Conservation (phyloP, 305 asterid species). For the Stenogyne calaminthoides region DNA sequence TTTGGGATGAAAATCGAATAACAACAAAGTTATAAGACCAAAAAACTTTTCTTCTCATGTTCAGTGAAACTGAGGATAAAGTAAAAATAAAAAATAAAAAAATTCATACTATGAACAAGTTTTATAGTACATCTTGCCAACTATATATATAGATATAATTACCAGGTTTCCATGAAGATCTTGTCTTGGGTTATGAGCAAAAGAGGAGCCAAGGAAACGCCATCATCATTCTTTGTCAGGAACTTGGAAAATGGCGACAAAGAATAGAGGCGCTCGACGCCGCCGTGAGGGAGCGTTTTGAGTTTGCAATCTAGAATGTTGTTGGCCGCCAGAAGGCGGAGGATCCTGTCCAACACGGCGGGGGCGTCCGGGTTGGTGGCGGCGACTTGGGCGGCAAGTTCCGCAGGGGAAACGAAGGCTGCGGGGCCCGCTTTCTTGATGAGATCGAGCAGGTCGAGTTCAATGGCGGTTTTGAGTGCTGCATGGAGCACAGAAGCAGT, state of each 20-base stretch:
- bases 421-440: slow-evolving; percentile 51
- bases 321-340: slow-evolving; percentile 50
- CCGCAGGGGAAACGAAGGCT: slow-evolving; percentile 35
- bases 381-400: slow-evolving; percentile 50
- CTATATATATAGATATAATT: background rate
- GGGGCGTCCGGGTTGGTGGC: slow-evolving; percentile 46
- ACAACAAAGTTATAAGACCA: too few relatives aligned
- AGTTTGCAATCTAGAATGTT: slow-evolving; percentile 48
- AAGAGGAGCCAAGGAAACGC: slow-evolving; percentile 40
- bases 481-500: background rate
- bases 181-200: slow-evolving; percentile 37
- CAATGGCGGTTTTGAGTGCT: slow-evolving; percentile 53
- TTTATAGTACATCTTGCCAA: too few relatives aligned
- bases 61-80: too few relatives aligned
- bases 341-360: slow-evolving; percentile 57
- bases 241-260: slow-evolving; percentile 30
- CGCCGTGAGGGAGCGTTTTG: slow-evolving; percentile 26
- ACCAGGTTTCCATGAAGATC: slow-evolving; percentile 35
- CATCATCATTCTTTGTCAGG: slow-evolving; percentile 34
- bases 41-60: too few relatives aligned
- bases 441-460: slow-evolving; percentile 58
- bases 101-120: too few relatives aligned
- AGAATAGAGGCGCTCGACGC: slow-evolving; percentile 33
- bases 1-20: too few relatives aligned
- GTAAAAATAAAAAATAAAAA: too few relatives aligned